A percentile compares a stretch with the other conserved stretches of the same genome.
Evolutionary conservation across 495 filamentous ascomycete genomes (phyloP).

Genomic region (Podospora fimiseda): DNA sequence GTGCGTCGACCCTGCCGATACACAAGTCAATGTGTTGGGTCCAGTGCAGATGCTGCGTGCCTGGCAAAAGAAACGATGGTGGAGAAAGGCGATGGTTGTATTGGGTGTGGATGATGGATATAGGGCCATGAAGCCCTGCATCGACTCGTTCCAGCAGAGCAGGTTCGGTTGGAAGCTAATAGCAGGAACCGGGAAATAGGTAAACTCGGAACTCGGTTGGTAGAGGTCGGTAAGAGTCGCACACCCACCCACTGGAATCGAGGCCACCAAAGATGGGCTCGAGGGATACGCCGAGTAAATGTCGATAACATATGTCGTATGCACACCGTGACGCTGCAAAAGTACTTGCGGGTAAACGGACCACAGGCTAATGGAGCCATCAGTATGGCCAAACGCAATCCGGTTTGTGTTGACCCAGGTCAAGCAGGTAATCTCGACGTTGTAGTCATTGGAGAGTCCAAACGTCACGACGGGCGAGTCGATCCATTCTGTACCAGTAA

Average conservation of each 20-base stretch:
- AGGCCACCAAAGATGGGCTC: conserved; percentile 38
- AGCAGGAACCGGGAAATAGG: conserved; percentile 39
- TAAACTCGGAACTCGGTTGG: conserved; percentile 38
- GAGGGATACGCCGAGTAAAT: conserved; percentile 44
- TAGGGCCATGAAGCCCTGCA: conserved; percentile 40
- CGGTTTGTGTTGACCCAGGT: conserved; percentile 45
- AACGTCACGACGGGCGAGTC: conserved; percentile 35
- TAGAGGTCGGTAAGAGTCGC: conserved; percentile 40
- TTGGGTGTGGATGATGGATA: conserved; percentile 42
- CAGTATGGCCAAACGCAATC: conserved; percentile 39
- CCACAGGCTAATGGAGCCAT: conserved; percentile 44
- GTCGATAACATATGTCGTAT: conserved; percentile 41
- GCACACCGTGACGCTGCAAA: conserved; percentile 35
- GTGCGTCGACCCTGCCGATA: conserved; percentile 38
- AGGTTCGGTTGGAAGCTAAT: conserved; percentile 44
- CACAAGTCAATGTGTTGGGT: conserved; percentile 36
- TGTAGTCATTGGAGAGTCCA: conserved; percentile 33
- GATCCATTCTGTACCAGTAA: conserved; percentile 29
- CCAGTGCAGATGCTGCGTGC: conserved; percentile 41
- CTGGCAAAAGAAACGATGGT: conserved; percentile 39
- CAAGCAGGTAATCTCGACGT: conserved; percentile 39
- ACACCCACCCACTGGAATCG: conserved; percentile 41
- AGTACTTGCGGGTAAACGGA: conserved; percentile 37
- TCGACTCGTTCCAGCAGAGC: conserved; percentile 39
- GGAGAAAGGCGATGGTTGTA: conserved; percentile 40